Evolutionary conservation across 2,329 filamentous ascomycete species (phyloP), one percentile per base, ranked within the genome.

Genomic region (Byssochlamys sp.): DNA sequence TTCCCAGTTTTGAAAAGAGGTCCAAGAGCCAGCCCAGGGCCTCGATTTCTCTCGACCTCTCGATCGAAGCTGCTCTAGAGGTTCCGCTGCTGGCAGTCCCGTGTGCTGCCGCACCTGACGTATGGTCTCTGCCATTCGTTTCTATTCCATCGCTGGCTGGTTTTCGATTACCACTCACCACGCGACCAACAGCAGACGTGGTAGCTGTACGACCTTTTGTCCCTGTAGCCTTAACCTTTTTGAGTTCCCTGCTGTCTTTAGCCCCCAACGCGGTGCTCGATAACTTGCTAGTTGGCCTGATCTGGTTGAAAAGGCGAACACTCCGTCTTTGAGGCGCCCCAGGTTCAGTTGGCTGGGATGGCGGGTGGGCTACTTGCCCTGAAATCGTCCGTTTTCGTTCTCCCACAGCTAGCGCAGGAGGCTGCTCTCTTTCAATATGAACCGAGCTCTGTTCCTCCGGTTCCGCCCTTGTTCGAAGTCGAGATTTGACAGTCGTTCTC

Each of bases 351-450:
- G 81, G 71, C 55, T 81, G 83, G 76, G 80, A 61, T 73, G 77
- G 60, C 73, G 81, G 53, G 82, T 75, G 70, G 35, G 74, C 74
- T 50, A 79, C 76, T 64, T 95, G 90, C 3, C 92, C 92, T 48
- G 92, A 96, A n/a, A 95, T 83, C 1, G 91, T 96, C 64, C 92
- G 85, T 75, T 96, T 97, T 70, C 91, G 84, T 59, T 91, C 89
- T 12, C 79, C 71, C 60, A 60, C 77, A 63, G 61, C 74, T 56
- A 68, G 64, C 54, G 66, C 67, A 55, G 66, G 66, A 35, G 66
- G 64, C 33, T 66, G 54, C 27, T 73, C 71, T 54, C 66, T 67
- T 33, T 73, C 68, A 14, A 64, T 60, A 52, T 68, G 69, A n/a
- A 62, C 63, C 27, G 67, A 48, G n/a, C 62, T 51, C 60, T 57